Percentiles rank a stretch among this genome's conserved stretches.
Evolutionary conservation across 1,139 yeast genomes (phyloP).

Genomic region (Lodderomyces metapsilosis): DNA sequence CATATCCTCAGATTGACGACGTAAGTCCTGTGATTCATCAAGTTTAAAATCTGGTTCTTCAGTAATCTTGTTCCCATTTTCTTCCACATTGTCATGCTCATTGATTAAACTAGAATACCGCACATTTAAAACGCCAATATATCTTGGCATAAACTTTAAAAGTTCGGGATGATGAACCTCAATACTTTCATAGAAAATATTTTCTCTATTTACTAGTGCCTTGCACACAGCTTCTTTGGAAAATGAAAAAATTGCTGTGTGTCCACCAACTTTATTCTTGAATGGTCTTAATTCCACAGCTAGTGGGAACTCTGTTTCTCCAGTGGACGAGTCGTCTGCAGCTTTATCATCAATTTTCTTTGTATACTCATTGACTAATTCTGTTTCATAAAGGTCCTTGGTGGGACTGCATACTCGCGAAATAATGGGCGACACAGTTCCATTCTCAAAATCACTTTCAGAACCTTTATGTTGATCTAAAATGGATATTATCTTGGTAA

Average conservation of each 20-base stretch:
- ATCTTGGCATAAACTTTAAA: conserved; percentile 83
- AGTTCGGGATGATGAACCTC: conserved; percentile 76
- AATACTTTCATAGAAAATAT: conserved; percentile 85
- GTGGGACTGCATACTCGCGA: conserved; percentile 14
- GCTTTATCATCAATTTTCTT: not conserved
- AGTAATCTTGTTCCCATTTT: not conserved
- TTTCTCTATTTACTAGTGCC: conserved; percentile 85
- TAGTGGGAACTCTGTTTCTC: conserved; percentile 42
- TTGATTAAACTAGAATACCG: conserved; percentile 60
- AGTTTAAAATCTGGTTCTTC: not conserved
- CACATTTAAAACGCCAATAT: conserved; percentile 91
- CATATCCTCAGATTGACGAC: not conserved
- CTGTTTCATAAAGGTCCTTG: conserved; percentile 3
- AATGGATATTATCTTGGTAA: conserved; percentile 23
- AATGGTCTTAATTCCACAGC: conserved; percentile 70
- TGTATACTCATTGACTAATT: conserved; percentile 1
- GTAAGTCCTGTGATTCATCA: not conserved
- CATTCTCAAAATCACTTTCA: conserved; percentile 7
- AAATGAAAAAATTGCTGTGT: conserved; percentile 91
- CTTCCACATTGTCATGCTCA: conserved; percentile 19
- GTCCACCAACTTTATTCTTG: conserved; percentile 95
- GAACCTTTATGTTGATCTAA: conserved; percentile 5
- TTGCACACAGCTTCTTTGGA: conserved; percentile 95
- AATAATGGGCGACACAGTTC: conserved; percentile 5
- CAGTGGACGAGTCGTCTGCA: not conserved